Base-by-base conservation (phyloP, 2,329 filamentous ascomycete genomes). In the Albophoma yamanashiensis region DNA sequence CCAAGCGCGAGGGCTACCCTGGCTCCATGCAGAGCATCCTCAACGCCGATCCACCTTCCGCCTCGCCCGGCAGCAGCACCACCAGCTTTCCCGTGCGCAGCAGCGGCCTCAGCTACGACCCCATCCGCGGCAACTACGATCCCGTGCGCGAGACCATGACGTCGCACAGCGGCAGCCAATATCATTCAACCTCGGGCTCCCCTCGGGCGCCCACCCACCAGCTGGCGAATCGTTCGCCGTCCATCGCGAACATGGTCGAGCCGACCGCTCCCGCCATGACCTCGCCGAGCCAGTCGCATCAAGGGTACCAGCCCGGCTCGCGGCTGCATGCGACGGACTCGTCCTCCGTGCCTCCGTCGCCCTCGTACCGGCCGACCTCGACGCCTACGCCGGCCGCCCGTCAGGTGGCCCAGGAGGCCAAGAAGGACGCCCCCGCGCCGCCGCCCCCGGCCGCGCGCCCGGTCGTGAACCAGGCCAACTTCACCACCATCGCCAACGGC, bases 171-270 rank as follows among this genome's bases (percentile, higher is more conserved):
- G 69, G 79, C 64, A 74, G 82, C 73, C 69, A 79, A 64, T 76
- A 78, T 57, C 70, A 64, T 20, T 69, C 79, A 4, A 70, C 80
- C 59, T 77, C 72, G 31, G 71, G 76, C 39, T 85, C 83, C 9
- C 83, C 82, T n/a, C 77, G 80, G 55, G 71, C 67, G 20, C 68
- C 72, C 14, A 64, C 69, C n/a, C 72, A 36, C 50, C 50, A 73
- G 55, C 67, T 70, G 55, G 66, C 70, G 14, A 71, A 69, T 58
- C 72, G 68, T 45, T 97, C 93, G 5, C 92, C 93, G 1, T 93
- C 93, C 3, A 96, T 97, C 66, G 88, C 91, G 7, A 96, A 91
- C 74, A 82, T 97, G 60, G 90, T 97, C 57, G 91, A 96, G 53
- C 73, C 72, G 17, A 71, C 74, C 7, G 73, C 72, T 5, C 71